phyloP scores from a whole-genome alignment of 768 basidiomycete species.

The Panus rudis region DNA sequence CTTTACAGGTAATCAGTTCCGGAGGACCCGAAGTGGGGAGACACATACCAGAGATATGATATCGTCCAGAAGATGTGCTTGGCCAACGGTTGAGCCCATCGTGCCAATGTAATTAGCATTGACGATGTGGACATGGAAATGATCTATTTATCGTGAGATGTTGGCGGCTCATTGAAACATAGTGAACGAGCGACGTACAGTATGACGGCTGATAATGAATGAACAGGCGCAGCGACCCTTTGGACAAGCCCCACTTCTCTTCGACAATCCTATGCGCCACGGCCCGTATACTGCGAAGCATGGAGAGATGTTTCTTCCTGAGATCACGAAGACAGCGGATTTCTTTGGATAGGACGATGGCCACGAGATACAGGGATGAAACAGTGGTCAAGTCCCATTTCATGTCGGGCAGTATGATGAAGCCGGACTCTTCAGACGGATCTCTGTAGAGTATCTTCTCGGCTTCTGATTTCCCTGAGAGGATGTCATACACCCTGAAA shows the following conservation, averaged over 20 bases:
- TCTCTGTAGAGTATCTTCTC: constrained; percentile 64
- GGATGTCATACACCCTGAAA: constrained; percentile 77
- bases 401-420: constrained; percentile 88
- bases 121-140: constrained; percentile 91
- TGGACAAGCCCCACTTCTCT: constrained; percentile 59
- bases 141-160: constrained; percentile 44
- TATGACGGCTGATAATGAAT: constrained; percentile 96
- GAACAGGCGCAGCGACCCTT: constrained; percentile 66
- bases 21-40: not conserved
- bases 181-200: constrained; percentile 45
- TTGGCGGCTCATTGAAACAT: not conserved
- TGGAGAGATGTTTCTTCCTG: constrained; percentile 47
- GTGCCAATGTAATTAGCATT: constrained; percentile 58
- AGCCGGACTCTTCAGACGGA: constrained; percentile 42
- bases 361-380: constrained; percentile 80
- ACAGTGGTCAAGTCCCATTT: constrained; percentile 87
- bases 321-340: constrained; percentile 79
- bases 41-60: constrained; percentile 73
- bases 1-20: constrained; percentile 30
- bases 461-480: constrained; percentile 68
- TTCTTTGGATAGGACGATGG: constrained; percentile 53
- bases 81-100: constrained; percentile 76
- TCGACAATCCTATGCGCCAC: constrained; percentile 46
- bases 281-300: constrained; percentile 60
- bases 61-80: constrained; percentile 91